Conservation (phyloP, 192 early-diverging fungal genomes). For the Endogone sp. region DNA sequence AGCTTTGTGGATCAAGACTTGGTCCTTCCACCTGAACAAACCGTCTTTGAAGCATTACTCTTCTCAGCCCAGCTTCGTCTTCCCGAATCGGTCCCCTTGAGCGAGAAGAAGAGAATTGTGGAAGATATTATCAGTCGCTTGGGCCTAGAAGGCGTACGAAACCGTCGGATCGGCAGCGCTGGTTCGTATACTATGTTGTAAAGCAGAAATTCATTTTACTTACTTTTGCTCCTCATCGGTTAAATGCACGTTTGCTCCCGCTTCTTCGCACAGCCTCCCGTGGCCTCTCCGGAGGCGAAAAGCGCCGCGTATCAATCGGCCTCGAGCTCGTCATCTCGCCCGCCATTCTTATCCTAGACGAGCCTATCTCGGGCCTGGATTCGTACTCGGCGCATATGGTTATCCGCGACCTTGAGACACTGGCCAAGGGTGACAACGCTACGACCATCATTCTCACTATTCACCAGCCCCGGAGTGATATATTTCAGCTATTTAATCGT, state of each 20-base stretch:
- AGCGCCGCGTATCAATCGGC: conserved; percentile 73
- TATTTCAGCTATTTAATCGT: conserved; percentile 81
- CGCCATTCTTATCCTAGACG: conserved; percentile 62
- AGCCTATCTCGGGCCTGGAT: conserved; percentile 65
- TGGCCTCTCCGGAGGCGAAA: conserved; percentile 78
- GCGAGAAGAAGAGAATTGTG: conserved; percentile 68
- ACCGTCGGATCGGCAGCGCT: no score
- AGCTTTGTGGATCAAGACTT: conserved; percentile 87
- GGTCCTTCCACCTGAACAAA: conserved; percentile 70
- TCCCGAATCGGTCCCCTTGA: conserved; percentile 54
- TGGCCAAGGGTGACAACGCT: conserved; percentile 54
- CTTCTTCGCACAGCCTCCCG: conserved; percentile 23
- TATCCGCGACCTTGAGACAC: conserved; percentile 55
- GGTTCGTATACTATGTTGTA: no score
- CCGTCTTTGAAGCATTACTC: conserved; percentile 72
- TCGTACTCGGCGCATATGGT: conserved; percentile 61
- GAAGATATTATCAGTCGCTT: conserved; percentile 72
- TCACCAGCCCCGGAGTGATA: conserved; percentile 84
- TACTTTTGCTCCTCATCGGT: no score
- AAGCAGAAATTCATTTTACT: no score
- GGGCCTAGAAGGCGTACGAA: conserved; percentile 48
- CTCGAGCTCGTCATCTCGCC: conserved; percentile 70
- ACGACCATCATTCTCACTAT: conserved; percentile 80
- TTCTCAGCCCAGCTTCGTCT: conserved; percentile 77
- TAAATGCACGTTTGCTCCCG: no score